Percentiles rank a stretch among this genome's conserved stretches.
Conservation (phyloP, 1,139 yeast species). For the Kodamaea sp. region DNA sequence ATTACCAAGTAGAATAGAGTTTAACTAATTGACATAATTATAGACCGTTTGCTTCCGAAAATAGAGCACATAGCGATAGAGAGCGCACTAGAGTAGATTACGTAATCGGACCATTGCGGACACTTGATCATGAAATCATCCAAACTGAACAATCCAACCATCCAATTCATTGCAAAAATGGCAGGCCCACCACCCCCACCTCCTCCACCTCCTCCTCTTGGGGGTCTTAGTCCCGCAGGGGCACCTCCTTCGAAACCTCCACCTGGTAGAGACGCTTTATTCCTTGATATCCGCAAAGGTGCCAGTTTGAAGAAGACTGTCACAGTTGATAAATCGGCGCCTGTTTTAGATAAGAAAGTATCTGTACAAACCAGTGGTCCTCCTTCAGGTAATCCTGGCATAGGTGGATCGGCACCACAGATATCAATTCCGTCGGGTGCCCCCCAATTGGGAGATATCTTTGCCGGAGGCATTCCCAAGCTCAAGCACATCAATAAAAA, state of each 20-base stretch:
- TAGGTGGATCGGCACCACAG: constrained; percentile 16
- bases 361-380: constrained; percentile 15
- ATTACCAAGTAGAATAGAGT: no score
- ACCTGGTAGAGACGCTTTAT: constrained; percentile 71
- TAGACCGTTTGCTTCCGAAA: no score
- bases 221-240: not conserved
- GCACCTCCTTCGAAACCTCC: constrained; percentile 37
- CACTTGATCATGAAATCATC: no score
- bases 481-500: constrained; percentile 52
- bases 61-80: no score
- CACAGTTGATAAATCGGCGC: constrained; percentile 48
- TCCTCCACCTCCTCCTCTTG: constrained; percentile 19
- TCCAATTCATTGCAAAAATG: no score
- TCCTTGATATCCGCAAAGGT: constrained; percentile 88
- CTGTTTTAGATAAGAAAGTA: constrained; percentile 38
- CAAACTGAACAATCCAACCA: no score
- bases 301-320: constrained; percentile 68
- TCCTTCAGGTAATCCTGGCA: constrained; percentile 12
- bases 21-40: no score
- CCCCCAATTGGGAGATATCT: constrained; percentile 73
- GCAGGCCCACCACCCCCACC: constrained; percentile 23
- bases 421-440: constrained; percentile 29
- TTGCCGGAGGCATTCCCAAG: constrained; percentile 88
- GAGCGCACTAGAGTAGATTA: no score
- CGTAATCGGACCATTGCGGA: no score